Percentiles rank a stretch among this genome's conserved stretches.
phyloP scores from a whole-genome alignment of 805 yeast species.

The Teunomyces tritomae region DNA sequence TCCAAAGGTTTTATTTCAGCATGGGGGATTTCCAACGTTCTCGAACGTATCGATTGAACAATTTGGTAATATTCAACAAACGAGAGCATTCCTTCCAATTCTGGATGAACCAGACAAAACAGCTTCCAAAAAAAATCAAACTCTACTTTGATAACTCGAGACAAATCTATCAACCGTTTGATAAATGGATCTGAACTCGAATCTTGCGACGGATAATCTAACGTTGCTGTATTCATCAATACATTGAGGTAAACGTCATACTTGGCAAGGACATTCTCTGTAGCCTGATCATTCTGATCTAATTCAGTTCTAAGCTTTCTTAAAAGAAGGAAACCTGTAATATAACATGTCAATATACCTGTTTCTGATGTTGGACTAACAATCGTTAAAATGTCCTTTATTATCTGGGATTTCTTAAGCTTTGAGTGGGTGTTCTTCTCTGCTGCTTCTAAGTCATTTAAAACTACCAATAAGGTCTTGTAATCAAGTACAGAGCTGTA shows the following conservation, averaged over 20 bases:
- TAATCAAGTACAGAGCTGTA: slow-evolving; percentile 15
- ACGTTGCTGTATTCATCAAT: slow-evolving; percentile 24
- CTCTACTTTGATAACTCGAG: neutral
- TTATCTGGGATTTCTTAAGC: slow-evolving; percentile 17
- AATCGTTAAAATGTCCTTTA: slow-evolving; percentile 17
- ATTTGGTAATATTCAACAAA: slow-evolving; percentile 27
- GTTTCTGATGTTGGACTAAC: slow-evolving; percentile 28
- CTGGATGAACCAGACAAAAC: neutral
- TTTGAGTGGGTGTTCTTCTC: slow-evolving; percentile 7
- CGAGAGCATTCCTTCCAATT: slow-evolving; percentile 11
- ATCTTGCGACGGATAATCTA: slow-evolving; percentile 13
- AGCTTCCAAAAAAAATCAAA: neutral
- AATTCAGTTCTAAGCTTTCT: neutral
- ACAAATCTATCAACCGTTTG: slow-evolving; percentile 3
- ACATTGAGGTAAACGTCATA: slow-evolving; percentile 31
- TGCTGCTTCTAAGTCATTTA: slow-evolving; percentile 16
- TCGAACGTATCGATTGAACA: slow-evolving; percentile 51
- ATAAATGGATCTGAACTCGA: slow-evolving; percentile 8
- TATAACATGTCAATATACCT: slow-evolving; percentile 23
- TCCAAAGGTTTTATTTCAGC: slow-evolving; percentile 10
- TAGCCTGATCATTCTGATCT: slow-evolving; percentile 1
- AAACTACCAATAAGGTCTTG: slow-evolving; percentile 14
- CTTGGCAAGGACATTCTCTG: slow-evolving; percentile 17
- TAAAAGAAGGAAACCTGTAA: slow-evolving; percentile 18
- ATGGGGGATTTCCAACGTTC: slow-evolving; percentile 65